Conservation (phyloP, 768 basidiomycete genomes). For the Melanogaster broomeanus region DNA sequence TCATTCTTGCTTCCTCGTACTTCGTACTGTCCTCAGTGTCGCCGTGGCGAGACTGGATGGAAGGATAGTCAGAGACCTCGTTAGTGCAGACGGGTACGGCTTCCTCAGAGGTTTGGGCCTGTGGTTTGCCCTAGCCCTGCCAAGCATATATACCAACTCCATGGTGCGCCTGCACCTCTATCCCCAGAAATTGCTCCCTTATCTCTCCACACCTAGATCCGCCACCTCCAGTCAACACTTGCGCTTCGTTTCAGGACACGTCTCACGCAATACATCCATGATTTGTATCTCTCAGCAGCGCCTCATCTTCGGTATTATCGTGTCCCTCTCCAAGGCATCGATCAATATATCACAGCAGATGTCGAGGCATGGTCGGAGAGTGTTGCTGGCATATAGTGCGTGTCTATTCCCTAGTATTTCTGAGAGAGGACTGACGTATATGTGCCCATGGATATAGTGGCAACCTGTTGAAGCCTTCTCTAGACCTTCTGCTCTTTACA, state of each 20-base stretch:
- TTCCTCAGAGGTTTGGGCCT: slow-evolving; percentile 79
- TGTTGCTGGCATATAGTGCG: slow-evolving; percentile 85
- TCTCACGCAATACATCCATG: slow-evolving; percentile 87
- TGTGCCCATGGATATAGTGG: slow-evolving; percentile 50
- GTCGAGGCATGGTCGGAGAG: slow-evolving; percentile 87
- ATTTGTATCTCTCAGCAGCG: slow-evolving; percentile 81
- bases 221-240: slow-evolving; percentile 85
- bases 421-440: not conserved
- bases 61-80: slow-evolving; percentile 83
- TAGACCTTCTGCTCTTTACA: slow-evolving; percentile 91
- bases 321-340: slow-evolving; percentile 68
- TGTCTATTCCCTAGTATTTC: slow-evolving; percentile 11
- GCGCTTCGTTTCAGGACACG: slow-evolving; percentile 82
- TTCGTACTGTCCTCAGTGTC: slow-evolving; percentile 85
- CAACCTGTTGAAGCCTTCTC: slow-evolving; percentile 88
- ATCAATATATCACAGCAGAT: slow-evolving; percentile 93
- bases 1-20: slow-evolving; percentile 84
- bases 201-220: slow-evolving; percentile 54
- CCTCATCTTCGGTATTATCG: slow-evolving; percentile 74
- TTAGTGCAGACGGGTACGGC: slow-evolving; percentile 81
- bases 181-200: not conserved
- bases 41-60: slow-evolving; percentile 89
- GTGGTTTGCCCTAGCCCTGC: slow-evolving; percentile 91
- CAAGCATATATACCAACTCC: slow-evolving; percentile 93
- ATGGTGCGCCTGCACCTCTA: slow-evolving; percentile 55